Percentiles rank a stretch among this genome's conserved stretches.
Conservation (phyloP, 2,329 filamentous ascomycete species). For the Fusarium succisae region DNA sequence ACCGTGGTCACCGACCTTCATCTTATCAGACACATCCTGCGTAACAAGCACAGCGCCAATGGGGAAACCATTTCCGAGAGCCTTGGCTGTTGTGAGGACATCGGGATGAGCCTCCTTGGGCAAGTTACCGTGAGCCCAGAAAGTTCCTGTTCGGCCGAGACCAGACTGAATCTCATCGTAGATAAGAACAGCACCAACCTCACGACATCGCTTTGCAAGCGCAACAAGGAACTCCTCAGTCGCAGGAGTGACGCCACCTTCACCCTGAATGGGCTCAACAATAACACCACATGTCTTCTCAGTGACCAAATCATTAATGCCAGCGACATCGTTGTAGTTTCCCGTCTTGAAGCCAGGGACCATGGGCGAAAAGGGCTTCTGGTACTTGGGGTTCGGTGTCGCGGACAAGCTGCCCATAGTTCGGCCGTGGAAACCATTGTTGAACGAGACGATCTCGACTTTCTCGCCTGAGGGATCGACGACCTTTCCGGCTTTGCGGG, state of each 20-base stretch:
- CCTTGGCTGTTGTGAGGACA: constrained; percentile 93
- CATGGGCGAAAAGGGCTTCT: constrained; percentile 94
- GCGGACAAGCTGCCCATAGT: constrained; percentile 97
- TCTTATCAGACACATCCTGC: constrained; percentile 52
- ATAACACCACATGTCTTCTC: constrained; percentile 93
- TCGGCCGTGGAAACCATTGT: constrained; percentile 92
- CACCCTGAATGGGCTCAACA: constrained; percentile 96
- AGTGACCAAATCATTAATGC: constrained; percentile 78
- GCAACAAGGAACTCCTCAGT: constrained; percentile 84
- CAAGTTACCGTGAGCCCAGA: constrained; percentile 88
- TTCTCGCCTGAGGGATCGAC: constrained; percentile 77
- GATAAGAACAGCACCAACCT: constrained; percentile 88
- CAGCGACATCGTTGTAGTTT: constrained; percentile 81
- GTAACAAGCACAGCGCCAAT: constrained; percentile 75
- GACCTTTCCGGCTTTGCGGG: constrained; percentile 86
- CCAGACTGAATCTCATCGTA: constrained; percentile 99
- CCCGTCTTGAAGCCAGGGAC: constrained; percentile 91
- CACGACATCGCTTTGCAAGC: constrained; percentile 83
- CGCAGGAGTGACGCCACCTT: constrained; percentile 90
- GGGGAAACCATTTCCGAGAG: constrained; percentile 94
- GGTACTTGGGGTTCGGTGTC: constrained; percentile 97
- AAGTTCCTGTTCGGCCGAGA: constrained; percentile 81
- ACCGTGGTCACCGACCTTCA: constrained; percentile 79
- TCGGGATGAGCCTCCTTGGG: constrained; percentile 88
- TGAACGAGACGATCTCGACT: constrained; percentile 87